Evolutionary conservation across 148 eudicot species (phyloP).

Genomic region (Silene latifolia): DNA sequence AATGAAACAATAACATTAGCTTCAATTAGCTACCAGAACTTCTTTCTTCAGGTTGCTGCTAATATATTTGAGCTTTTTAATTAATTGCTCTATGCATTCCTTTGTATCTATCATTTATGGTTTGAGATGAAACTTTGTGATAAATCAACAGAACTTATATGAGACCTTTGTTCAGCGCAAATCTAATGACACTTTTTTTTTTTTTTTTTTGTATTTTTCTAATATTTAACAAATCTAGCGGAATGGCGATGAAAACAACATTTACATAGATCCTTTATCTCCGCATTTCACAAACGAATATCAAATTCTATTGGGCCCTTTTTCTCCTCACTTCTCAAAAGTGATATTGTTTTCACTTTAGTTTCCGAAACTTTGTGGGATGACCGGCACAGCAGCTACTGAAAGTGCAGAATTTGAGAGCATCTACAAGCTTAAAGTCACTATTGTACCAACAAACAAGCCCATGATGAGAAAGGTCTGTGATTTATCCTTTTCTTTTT

Average conservation of each 20-base stretch:
- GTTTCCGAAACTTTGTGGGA: slow-evolving; percentile 99
- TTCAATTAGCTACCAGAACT: slow-evolving; percentile 97
- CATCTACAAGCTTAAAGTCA: slow-evolving; percentile 96
- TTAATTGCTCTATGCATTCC: slow-evolving; percentile 6
- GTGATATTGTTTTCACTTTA: slow-evolving; percentile 30
- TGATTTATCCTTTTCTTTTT: too few relatives aligned
- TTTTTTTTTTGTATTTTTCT: too few relatives aligned
- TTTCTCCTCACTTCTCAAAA: slow-evolving; percentile 18
- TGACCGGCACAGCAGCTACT: slow-evolving; percentile 99
- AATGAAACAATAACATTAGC: slow-evolving; percentile 97
- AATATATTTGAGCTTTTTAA: slow-evolving; percentile 19
- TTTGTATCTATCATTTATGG: background rate
- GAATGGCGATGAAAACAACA: background rate
- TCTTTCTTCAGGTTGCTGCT: slow-evolving; percentile 82
- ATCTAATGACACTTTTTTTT: background rate
- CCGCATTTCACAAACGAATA: too few relatives aligned
- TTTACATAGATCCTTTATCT: background rate
- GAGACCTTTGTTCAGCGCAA: background rate
- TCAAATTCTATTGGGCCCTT: background rate
- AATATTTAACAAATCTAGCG: background rate
- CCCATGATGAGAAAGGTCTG: slow-evolving; percentile 97
- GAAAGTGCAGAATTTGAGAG: slow-evolving; percentile 98
- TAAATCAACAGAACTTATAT: background rate
- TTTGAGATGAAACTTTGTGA: background rate
- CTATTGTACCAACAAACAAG: slow-evolving; percentile 95